Base-by-base conservation (phyloP, 2,329 filamentous ascomycete genomes). In the Paecilomyces sp. region DNA sequence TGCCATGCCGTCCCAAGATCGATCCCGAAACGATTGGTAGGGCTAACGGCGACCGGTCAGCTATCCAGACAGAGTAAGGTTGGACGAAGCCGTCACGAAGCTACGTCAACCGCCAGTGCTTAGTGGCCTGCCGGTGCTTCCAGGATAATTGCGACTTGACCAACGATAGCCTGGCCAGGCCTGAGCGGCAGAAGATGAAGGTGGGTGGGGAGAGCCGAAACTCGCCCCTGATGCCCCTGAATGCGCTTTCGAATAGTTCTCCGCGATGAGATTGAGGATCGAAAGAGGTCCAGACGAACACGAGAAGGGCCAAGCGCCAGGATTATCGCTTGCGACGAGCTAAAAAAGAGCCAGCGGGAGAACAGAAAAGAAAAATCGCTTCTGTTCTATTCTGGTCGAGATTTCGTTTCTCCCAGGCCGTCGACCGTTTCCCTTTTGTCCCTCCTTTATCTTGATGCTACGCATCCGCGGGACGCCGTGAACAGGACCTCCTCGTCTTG, bases 111-210 rank as follows among this genome's bases (percentile, higher is more conserved):
- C 51, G 60, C 33, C 58, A 30, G 28, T n/a, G 47, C 28, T 58
- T 62, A 62, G 61, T 61, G 61, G 56, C 34, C 24, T 51, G 33
- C 56, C 57, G 57, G 61, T 52, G 59, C 56, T 9, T 31, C 59
- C 56, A 28, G 28, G 41, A 47, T 53, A 12, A 30, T 25, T 53
- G 51, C 51, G 15, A 15, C 12, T 56, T 55, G 55, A 53, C 61
- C 59, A 62, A 62, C 61, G 57, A 47, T 15, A 31, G 34, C 28
- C 47, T 25, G 22, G 36, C 22, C 53, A 51, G 50, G 31, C 18
- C 51, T 33, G 54, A 50, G 61, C 60, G 61, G 61, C 34, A 58
- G 52, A 50, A 41, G 54, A 50, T 11, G 41, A 18, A 47, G 41
- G 41, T 47, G 41, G 41, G 41, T 53, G 51, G 51, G 24, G 51